Evolutionary conservation across 1,284 basidiomycete species (phyloP), one percentile per base, ranked within the genome.

Genomic region (Exobasidium rhododendri): DNA sequence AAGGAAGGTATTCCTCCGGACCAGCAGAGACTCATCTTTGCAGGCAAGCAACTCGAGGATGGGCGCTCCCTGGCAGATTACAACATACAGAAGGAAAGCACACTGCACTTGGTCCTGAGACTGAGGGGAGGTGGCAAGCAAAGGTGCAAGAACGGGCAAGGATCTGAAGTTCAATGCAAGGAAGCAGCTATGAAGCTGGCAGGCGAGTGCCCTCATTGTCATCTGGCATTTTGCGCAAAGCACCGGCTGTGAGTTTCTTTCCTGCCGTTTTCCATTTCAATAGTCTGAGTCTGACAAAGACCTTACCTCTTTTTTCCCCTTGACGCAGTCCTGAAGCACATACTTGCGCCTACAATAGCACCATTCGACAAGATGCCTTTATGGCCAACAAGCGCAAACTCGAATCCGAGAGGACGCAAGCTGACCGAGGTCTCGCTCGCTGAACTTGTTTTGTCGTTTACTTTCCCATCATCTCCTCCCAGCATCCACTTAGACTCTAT

Each of bases 21-120:
- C 84, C 92, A 97, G 83, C 94, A 97, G 82, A 92, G 94, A 73
- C 83, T 97, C 82, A 97, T 97, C 85, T 97, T 97, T 80, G 94
- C 94, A 59, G 94, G 94, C 77, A 97, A 97, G 85, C 94, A 97
- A 84, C 89, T 97, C 57, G 82, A 83, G 74, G 82, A 82, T 66
- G 82, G 82, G 50, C 74, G 82, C 46, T 82, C 82, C 30, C 78
- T 82, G 57, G 78, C 79, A 62, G 81, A 82, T 61, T 85, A 89
- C 81, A 97, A 97, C 81, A 85, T 82, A 77, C 94, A 97, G 85
- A 97, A 97, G 86, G 94, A 97, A 84, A 93, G 91, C 40, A 98
- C 94, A 62, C 89, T 98, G 66, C 94, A 98, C 83, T 83, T 97
- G 68, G 94, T 98, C 67, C 88, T 97, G 65, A 88, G 91, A 81